Percentiles rank a stretch among this genome's conserved stretches.
Evolutionary conservation across 352 stramenopile genomes (phyloP).

Genomic region (Phytophthora citrophthora): DNA sequence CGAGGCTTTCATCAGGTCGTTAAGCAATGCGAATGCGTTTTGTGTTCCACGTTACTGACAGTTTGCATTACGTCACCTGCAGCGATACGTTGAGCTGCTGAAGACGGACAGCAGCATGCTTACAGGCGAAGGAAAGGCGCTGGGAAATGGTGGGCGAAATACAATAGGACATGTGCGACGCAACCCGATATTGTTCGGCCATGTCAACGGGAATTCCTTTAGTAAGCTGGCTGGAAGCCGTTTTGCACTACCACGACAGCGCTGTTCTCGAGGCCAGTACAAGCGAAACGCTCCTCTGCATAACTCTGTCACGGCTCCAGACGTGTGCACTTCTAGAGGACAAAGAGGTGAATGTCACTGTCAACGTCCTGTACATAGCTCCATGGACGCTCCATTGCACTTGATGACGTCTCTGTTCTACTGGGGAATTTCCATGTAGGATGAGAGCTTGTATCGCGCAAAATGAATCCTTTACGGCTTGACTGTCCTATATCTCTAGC

Average conservation of each 20-base stretch:
- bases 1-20: no score
- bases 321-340: no score
- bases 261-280: neutral
- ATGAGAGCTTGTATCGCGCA: neutral
- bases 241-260: neutral
- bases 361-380: neutral
- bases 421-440: neutral
- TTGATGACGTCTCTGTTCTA: no score
- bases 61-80: no score
- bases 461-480: conserved; percentile 6
- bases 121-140: neutral
- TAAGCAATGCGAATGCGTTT: no score
- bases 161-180: neutral
- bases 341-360: neutral
- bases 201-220: neutral
- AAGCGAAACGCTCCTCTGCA: neutral
- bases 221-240: neutral
- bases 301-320: neutral
- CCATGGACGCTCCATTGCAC: neutral
- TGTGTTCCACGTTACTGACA: no score
- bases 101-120: no score
- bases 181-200: no score
- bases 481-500: neutral
- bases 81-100: no score
- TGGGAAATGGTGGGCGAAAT: neutral